Percentiles rank a stretch among this genome's conserved stretches.
Conservation (phyloP, 768 basidiomycete species). For the Hygrocybe punicea region DNA sequence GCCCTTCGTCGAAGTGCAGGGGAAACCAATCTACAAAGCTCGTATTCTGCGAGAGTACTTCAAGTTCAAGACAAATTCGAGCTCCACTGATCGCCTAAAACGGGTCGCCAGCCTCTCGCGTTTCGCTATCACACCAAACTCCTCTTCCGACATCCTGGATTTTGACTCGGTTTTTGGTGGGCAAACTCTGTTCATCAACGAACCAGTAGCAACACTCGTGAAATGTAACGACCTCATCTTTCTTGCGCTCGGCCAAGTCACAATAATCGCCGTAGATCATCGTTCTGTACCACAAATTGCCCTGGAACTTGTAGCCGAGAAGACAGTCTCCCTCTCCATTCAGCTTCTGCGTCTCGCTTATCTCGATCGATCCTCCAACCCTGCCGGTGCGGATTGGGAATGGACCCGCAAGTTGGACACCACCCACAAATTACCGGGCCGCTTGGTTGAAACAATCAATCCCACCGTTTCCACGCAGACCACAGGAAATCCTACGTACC, state of each 20-base stretch:
- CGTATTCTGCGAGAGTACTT: slow-evolving; percentile 1
- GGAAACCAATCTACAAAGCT: slow-evolving; percentile 11
- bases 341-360: not conserved
- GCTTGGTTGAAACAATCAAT: slow-evolving; percentile 24
- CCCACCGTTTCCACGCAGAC: slow-evolving; percentile 16
- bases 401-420: slow-evolving; percentile 9
- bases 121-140: not conserved
- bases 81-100: slow-evolving; percentile 8
- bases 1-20: slow-evolving; percentile 3
- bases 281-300: slow-evolving; percentile 19
- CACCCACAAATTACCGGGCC: slow-evolving; percentile 14
- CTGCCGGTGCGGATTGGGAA: slow-evolving; percentile 25
- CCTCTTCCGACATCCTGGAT: not conserved
- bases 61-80: slow-evolving; percentile 1
- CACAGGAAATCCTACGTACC: slow-evolving; percentile 15
- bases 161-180: not conserved
- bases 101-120: slow-evolving; percentile 4
- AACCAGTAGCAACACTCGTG: slow-evolving; percentile 24
- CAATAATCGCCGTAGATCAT: slow-evolving; percentile 20
- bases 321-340: not conserved
- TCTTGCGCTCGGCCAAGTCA: slow-evolving; percentile 29
- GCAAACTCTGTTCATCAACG: not conserved
- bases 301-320: not conserved
- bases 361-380: slow-evolving; percentile 9
- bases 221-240: slow-evolving; percentile 21